Percentiles rank a stretch among this genome's conserved stretches.
Evolutionary conservation across 2,329 filamentous ascomycete species (phyloP).

Genomic region (Parascedosporium putredinis): DNA sequence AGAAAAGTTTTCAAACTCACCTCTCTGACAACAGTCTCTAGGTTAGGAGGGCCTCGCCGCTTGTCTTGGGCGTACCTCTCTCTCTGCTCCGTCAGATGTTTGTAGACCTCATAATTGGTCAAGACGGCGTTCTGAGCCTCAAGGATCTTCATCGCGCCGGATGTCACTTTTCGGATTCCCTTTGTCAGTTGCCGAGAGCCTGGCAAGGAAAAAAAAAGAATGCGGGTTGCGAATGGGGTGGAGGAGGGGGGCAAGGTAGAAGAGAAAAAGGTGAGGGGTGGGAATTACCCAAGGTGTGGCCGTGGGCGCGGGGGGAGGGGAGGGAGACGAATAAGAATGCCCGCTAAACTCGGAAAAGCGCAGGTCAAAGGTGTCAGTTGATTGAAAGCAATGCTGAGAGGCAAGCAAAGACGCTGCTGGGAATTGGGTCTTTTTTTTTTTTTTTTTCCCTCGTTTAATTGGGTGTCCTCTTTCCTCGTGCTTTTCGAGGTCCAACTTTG

Average conservation of each 20-base stretch:
- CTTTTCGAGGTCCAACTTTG: too few relatives aligned
- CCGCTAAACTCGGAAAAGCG: slow-evolving; percentile 5
- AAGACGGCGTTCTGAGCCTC: slow-evolving; percentile 60
- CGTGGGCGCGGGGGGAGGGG: neutral
- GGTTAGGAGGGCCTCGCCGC: slow-evolving; percentile 43
- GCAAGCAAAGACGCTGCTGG: too few relatives aligned
- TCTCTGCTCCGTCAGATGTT: slow-evolving; percentile 49
- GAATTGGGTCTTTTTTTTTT: neutral
- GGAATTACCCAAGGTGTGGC: too few relatives aligned
- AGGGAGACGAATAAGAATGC: neutral
- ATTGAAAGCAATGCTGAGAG: neutral
- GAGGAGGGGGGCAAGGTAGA: too few relatives aligned
- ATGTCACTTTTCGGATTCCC: neutral
- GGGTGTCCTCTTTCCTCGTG: too few relatives aligned
- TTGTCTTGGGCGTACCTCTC: slow-evolving; percentile 39
- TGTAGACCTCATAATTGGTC: slow-evolving; percentile 64
- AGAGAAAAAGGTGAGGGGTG: neutral
- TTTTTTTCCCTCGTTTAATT: neutral
- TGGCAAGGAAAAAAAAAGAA: neutral
- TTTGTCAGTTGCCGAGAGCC: neutral
- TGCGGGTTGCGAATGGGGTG: too few relatives aligned
- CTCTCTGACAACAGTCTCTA: slow-evolving; percentile 54
- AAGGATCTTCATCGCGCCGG: slow-evolving; percentile 52
- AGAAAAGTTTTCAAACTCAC: slow-evolving; percentile 26
- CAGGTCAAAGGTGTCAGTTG: slow-evolving; percentile 2